These are phyloP conservation scores for Zygoascus bituminiphila DNA, from an alignment of 805 yeast genomes.

Conservation along the genomic window DNA sequence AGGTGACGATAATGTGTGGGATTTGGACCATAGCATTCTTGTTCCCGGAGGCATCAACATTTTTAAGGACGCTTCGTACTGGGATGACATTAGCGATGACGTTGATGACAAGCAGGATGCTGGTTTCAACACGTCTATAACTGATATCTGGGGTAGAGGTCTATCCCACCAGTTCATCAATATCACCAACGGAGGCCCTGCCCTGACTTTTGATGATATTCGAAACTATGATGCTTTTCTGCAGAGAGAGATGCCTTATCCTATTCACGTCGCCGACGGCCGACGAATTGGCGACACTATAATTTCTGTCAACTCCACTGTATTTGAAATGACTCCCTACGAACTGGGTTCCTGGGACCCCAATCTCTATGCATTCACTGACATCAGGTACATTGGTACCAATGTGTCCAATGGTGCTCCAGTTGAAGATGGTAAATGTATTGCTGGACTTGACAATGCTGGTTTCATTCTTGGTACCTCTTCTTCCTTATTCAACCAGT, in stretches of 20 bases:
- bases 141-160: constrained; percentile 80
- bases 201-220: constrained; percentile 49
- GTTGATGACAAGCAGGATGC: constrained; percentile 49
- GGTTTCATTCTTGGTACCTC: constrained; percentile 81
- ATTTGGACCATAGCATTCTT: constrained; percentile 51
- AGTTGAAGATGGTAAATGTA: constrained; percentile 39
- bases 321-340: constrained; percentile 45
- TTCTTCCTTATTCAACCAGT: constrained; percentile 67
- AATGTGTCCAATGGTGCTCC: constrained; percentile 53
- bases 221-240: constrained; percentile 53
- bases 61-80: constrained; percentile 43
- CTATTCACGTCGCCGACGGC: constrained; percentile 48
- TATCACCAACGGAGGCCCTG: constrained; percentile 53
- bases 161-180: constrained; percentile 66
- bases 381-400: constrained; percentile 64
- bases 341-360: constrained; percentile 90
- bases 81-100: constrained; percentile 38
- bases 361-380: constrained; percentile 53
- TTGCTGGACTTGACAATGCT: constrained; percentile 67
- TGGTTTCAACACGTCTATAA: constrained; percentile 58
- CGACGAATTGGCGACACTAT: constrained; percentile 40
- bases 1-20: constrained; percentile 50
- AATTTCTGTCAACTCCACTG: constrained; percentile 59
- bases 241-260: constrained; percentile 63
- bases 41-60: constrained; percentile 57